Percentiles rank a stretch among this genome's conserved stretches.
Evolutionary conservation across 208 protist species (phyloP).

Genomic region (Balamuthia mandrillaris): DNA sequence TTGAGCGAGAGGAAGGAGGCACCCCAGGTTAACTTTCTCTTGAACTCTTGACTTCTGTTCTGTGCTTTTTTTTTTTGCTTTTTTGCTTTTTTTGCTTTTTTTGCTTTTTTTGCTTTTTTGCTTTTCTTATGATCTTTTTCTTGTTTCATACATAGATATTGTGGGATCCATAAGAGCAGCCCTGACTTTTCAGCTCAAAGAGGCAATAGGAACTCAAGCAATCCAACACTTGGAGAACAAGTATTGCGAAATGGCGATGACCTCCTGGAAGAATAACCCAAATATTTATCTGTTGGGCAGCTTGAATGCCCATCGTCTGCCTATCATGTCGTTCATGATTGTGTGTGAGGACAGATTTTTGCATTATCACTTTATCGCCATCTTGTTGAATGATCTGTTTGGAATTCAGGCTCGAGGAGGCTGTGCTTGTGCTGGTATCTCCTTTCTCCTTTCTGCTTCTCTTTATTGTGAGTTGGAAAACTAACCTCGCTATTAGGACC

Average conservation of each 20-base stretch:
- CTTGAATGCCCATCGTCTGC: background rate
- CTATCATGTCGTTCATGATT: conserved; percentile 5
- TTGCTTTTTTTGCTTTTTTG: no score
- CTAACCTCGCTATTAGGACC: no score
- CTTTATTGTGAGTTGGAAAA: no score
- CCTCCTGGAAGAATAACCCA: background rate
- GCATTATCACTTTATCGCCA: conserved; percentile 77
- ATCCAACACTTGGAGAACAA: background rate
- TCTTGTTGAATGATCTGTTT: conserved; percentile 83
- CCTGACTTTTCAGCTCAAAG: conserved; percentile 69
- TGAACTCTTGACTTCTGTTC: no score
- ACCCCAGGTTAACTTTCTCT: no score
- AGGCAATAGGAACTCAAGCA: conserved; percentile 27
- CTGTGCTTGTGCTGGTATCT: conserved; percentile 80
- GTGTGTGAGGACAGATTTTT: conserved; percentile 48
- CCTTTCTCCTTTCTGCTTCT: no score
- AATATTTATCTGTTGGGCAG: background rate
- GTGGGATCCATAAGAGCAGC: conserved; percentile 69
- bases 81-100: no score
- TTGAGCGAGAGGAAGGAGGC: conserved; percentile 75
- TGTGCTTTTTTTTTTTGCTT: no score
- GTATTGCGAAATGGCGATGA: background rate
- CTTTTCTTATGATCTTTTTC: no score
- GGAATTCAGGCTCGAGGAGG: conserved; percentile 72
- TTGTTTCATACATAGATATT: no score